Evolutionary conservation across 2,329 filamentous ascomycete genomes (phyloP), one percentile per base, ranked within the genome.

Genomic region (Cordyceps javanica): DNA sequence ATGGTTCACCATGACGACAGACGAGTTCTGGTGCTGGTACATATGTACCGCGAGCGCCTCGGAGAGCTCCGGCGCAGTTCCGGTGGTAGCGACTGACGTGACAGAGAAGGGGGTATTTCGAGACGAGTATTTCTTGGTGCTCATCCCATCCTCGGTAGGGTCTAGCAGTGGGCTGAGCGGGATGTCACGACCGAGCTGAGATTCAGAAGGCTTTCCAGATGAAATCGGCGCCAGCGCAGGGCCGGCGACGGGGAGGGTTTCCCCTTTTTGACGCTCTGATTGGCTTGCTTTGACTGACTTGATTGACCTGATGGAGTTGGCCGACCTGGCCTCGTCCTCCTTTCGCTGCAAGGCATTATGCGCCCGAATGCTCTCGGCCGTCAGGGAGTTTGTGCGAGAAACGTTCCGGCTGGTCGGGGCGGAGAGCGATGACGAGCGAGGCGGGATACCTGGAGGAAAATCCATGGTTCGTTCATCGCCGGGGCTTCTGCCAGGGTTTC

Each of bases 11-110:
- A 87, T 77, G 42, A 86, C 68, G 11, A 87, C 71, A 5, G 84
- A 87, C 49, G 79, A 84, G 62, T 86, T 87, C 63, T 87, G 82
- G 61, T 87, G 84, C 21, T 81, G 77, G 62, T 80, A 85, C 63
- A 87, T 82, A 60, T 77, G 83, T 57, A 87, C 77, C 39, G 81
- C 82, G 66, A 81, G 71, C 34, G 84, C 84, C 70, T 87, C 83
- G 1, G 83, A 83, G 41, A 87, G 78, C 62, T 85, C 83, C 3
- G 77, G 75, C 3, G 81, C 84, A n/a, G 83, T 85, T 34, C 76
- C 79, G 38, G 74, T 80, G n/a, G 82, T 84, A 55, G 86, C 83
- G 49, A 86, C 76, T 0, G 84, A 87, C 0, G 75, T 73, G 58
- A 82, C 72, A 2, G 84, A 87, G 63, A 87, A 86, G 4, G 84